Percentiles rank a stretch among this genome's conserved stretches.
These are phyloP conservation scores for Puccinia triticina DNA, from an alignment of 1,284 basidiomycete species.

Conservation along the genomic window DNA sequence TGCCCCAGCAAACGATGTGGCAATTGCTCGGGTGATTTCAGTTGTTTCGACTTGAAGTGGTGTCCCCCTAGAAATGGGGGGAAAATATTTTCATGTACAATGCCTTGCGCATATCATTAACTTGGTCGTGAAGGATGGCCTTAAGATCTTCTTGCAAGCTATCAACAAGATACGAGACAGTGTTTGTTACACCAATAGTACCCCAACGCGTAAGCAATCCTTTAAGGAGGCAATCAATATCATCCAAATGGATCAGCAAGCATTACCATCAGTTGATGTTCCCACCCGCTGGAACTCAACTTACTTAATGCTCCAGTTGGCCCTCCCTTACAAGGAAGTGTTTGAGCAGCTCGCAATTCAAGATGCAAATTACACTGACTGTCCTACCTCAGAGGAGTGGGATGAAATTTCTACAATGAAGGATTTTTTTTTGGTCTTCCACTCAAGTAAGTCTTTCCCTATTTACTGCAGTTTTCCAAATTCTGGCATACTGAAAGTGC, in stretches of 20 bases:
- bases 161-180: constrained; percentile 1
- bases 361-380: constrained; percentile 18
- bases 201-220: not conserved
- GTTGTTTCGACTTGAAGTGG: not conserved
- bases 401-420: not conserved
- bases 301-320: not conserved
- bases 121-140: not conserved
- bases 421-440: not conserved
- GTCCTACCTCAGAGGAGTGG: constrained; percentile 10
- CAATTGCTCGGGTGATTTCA: not conserved
- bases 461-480: not conserved
- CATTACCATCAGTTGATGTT: no score
- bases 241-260: no score
- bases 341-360: not conserved
- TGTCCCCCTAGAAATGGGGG: not conserved
- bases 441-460: not conserved
- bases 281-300: no score
- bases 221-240: no score
- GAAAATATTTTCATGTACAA: not conserved
- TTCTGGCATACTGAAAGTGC: not conserved
- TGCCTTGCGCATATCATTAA: not conserved
- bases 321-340: not conserved
- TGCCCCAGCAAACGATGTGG: constrained; percentile 1
- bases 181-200: not conserved
- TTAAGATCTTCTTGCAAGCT: not conserved